A percentile compares a stretch with the other conserved stretches of the same genome.
These are phyloP conservation scores for Quercus alba DNA, from an alignment of 306 rosid species.

Conservation along the genomic window DNA sequence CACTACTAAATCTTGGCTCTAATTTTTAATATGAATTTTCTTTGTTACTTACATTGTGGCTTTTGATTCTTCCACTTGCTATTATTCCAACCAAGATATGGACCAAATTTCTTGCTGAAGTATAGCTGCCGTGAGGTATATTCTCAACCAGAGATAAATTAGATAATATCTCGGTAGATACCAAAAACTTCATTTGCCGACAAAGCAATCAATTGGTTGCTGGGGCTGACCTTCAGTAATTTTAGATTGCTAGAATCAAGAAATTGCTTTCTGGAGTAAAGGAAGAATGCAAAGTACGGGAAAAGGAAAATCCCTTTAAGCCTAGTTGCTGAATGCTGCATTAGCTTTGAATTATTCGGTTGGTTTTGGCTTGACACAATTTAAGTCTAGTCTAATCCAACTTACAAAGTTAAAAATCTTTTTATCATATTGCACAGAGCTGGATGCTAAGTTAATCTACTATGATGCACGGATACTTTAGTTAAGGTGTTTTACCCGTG, in stretches of 20 bases:
- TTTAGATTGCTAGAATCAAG: not conserved
- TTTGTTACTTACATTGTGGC: slow-evolving; percentile 16
- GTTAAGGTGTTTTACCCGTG: too few species aligned
- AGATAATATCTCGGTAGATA: slow-evolving; percentile 29
- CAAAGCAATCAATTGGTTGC: slow-evolving; percentile 31
- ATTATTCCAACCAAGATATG: slow-evolving; percentile 26
- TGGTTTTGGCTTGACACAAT: not conserved
- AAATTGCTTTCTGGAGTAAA: not conserved
- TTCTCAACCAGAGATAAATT: slow-evolving; percentile 25
- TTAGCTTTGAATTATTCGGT: not conserved
- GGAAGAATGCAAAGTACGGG: not conserved
- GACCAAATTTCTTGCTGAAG: slow-evolving; percentile 11
- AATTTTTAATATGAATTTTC: not conserved
- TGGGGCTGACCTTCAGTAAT: not conserved
- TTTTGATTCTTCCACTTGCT: slow-evolving; percentile 49
- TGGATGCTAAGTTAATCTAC: too few species aligned
- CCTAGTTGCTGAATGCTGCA: not conserved
- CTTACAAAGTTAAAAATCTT: too few species aligned
- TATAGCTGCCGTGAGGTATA: slow-evolving; percentile 16
- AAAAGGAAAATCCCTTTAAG: not conserved
- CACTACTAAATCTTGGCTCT: slow-evolving; percentile 8
- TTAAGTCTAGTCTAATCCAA: not conserved
- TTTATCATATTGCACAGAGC: too few species aligned
- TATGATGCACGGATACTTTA: too few species aligned
- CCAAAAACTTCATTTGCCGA: slow-evolving; percentile 14